Evolutionary conservation across 139 green algal species (phyloP).

Genomic region (Chlamydomonas eustigma): DNA sequence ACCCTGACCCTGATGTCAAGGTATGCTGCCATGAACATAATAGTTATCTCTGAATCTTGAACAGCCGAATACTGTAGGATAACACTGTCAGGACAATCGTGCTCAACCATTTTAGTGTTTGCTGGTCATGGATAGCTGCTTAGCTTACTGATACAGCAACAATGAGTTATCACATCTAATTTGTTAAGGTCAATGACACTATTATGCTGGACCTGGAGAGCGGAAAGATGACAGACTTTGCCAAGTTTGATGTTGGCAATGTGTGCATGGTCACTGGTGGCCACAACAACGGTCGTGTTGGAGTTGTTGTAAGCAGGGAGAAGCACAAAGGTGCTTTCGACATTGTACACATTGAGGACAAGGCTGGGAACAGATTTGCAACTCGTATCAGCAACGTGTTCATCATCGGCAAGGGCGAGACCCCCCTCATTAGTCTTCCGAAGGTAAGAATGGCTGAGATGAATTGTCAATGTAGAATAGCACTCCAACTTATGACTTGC

Average conservation of each 20-base stretch:
- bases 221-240: conserved; percentile 92
- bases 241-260: conserved; percentile 97
- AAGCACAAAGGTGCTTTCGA: conserved; percentile 92
- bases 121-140: too few relatives aligned
- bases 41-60: too few relatives aligned
- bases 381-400: conserved; percentile 95
- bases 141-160: too few relatives aligned
- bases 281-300: conserved; percentile 90
- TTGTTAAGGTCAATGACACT: conserved; percentile 85
- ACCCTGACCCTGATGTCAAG: conserved; percentile 90
- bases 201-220: conserved; percentile 96
- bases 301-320: conserved; percentile 88
- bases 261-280: conserved; percentile 90
- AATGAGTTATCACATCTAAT: too few relatives aligned
- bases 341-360: conserved; percentile 95
- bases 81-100: too few relatives aligned
- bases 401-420: conserved; percentile 95
- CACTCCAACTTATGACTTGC: too few relatives aligned
- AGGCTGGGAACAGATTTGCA: conserved; percentile 86
- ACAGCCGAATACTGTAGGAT: too few relatives aligned
- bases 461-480: too few relatives aligned
- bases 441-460: too few relatives aligned
- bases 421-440: conserved; percentile 92
- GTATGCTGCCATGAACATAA: too few relatives aligned
- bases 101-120: too few relatives aligned